A percentile compares a stretch with the other conserved stretches of the same genome.
Evolutionary conservation across 2,329 filamentous ascomycete species (phyloP).

Genomic region (Claviceps sorghi): DNA sequence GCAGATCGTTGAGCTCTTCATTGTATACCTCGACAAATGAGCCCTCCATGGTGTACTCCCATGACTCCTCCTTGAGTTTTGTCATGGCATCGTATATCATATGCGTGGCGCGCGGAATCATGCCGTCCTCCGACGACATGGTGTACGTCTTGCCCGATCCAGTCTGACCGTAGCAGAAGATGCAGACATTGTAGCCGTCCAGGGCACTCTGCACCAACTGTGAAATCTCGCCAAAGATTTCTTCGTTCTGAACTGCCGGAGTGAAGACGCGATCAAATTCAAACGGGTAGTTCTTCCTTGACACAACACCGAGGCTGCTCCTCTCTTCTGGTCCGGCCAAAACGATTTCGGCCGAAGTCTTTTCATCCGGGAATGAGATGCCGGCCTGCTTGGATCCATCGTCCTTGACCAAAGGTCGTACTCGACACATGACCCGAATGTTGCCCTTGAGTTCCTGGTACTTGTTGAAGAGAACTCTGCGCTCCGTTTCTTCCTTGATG

Average conservation of each 20-base stretch:
- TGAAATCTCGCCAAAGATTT: slow-evolving; percentile 91
- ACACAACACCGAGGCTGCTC: slow-evolving; percentile 61
- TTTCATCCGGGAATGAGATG: slow-evolving; percentile 67
- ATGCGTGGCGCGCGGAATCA: slow-evolving; percentile 85
- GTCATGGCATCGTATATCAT: slow-evolving; percentile 88
- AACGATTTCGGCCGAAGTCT: slow-evolving; percentile 76
- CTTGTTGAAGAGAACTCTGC: slow-evolving; percentile 89
- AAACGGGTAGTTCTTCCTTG: slow-evolving; percentile 69
- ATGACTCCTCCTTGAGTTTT: slow-evolving; percentile 75
- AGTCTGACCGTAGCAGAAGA: slow-evolving; percentile 96
- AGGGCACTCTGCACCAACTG: slow-evolving; percentile 92
- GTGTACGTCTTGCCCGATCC: slow-evolving; percentile 94
- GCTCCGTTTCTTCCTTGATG: slow-evolving; percentile 77
- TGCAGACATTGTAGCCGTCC: slow-evolving; percentile 96
- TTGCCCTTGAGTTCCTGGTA: slow-evolving; percentile 97
- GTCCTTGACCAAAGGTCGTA: slow-evolving; percentile 54
- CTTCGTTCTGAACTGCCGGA: slow-evolving; percentile 60
- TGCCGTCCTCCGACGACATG: slow-evolving; percentile 82
- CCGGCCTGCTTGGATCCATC: slow-evolving; percentile 52
- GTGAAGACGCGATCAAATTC: slow-evolving; percentile 88
- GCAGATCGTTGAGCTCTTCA: slow-evolving; percentile 83
- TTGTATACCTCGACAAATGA: slow-evolving; percentile 98
- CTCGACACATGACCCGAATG: slow-evolving; percentile 94
- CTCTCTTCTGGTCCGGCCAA: slow-evolving; percentile 72
- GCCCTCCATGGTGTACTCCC: slow-evolving; percentile 87